Conservation (phyloP, 2,329 filamentous ascomycete species). For the Geosmithia morbida region DNA sequence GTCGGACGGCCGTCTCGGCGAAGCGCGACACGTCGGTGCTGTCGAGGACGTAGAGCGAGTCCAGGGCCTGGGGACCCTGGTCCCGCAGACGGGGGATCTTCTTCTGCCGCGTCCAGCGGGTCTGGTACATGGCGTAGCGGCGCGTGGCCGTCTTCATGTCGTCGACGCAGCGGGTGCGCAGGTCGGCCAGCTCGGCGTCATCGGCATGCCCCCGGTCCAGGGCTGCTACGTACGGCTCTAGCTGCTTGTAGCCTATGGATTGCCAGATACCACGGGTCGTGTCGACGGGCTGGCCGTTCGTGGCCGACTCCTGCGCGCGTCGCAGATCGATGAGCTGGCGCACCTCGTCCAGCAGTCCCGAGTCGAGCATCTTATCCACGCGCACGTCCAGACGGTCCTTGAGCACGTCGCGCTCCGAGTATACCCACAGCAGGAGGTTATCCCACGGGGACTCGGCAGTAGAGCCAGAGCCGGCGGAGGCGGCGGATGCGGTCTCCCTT, state of each 20-base stretch:
- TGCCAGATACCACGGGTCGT: constrained; percentile 82
- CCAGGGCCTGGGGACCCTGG: constrained; percentile 30
- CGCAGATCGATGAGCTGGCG: constrained; percentile 28
- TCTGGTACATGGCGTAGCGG: constrained; percentile 75
- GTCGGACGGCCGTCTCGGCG: constrained; percentile 45
- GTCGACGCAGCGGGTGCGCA: constrained; percentile 50
- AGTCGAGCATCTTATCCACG: constrained; percentile 69
- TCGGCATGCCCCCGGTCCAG: constrained; percentile 14
- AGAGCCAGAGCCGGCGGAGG: constrained; percentile 1
- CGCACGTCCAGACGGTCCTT: constrained; percentile 58
- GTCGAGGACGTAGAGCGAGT: constrained; percentile 65
- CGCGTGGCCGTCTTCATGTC: constrained; percentile 70
- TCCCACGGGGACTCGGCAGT: constrained; percentile 21
- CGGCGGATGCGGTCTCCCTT: constrained; percentile 6
- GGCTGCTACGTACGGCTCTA: constrained; percentile 54
- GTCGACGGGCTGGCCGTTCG: constrained; percentile 43
- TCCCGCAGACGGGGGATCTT: constrained; percentile 54
- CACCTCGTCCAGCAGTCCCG: constrained; percentile 34
- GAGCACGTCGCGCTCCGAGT: constrained; percentile 56
- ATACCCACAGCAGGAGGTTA: constrained; percentile 73
- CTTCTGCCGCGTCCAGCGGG: constrained; percentile 77
- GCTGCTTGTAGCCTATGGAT: constrained; percentile 91
- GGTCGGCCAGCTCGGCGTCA: constrained; percentile 9
- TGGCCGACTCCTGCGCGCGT: constrained; percentile 14
- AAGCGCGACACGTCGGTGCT: constrained; percentile 56